Percentiles rank a stretch among this genome's conserved stretches.
These are phyloP conservation scores for Cadophora malorum DNA, from an alignment of 2,329 filamentous ascomycete species.

Conservation along the genomic window DNA sequence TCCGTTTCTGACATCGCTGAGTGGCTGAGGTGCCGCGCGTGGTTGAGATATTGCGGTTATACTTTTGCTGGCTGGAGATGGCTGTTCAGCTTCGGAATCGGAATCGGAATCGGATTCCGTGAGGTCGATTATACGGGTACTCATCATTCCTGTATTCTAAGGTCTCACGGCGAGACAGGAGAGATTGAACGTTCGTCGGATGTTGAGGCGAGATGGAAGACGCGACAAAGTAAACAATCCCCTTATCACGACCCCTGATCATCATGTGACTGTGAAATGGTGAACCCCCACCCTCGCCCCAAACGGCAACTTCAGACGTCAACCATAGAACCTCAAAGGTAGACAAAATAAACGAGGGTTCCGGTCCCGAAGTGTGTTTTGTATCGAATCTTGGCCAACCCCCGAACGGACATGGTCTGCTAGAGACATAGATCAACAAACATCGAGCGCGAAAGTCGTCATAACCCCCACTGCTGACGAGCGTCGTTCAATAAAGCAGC, in stretches of 20 bases:
- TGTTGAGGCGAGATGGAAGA: not conserved
- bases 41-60: not conserved
- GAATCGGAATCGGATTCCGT: slow-evolving; percentile 3
- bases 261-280: not conserved
- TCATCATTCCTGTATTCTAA: slow-evolving; percentile 6
- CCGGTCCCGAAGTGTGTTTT: too few relatives aligned
- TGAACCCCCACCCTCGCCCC: not conserved
- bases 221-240: slow-evolving; percentile 7
- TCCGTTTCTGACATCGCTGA: slow-evolving; percentile 6
- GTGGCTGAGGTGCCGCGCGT: slow-evolving; percentile 1
- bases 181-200: too few relatives aligned
- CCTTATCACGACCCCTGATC: not conserved
- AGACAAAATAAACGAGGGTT: not conserved
- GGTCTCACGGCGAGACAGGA: too few relatives aligned
- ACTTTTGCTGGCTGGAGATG: not conserved
- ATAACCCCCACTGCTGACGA: slow-evolving; percentile 17
- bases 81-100: not conserved
- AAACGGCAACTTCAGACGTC: not conserved
- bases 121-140: slow-evolving; percentile 5
- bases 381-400: too few relatives aligned
- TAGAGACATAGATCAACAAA: not conserved
- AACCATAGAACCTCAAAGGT: not conserved
- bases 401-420: too few relatives aligned
- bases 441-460: not conserved
- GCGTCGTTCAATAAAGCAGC: not conserved